Conservation (phyloP, 352 stramenopile species). For the Pilasporangium apinafurcum region DNA sequence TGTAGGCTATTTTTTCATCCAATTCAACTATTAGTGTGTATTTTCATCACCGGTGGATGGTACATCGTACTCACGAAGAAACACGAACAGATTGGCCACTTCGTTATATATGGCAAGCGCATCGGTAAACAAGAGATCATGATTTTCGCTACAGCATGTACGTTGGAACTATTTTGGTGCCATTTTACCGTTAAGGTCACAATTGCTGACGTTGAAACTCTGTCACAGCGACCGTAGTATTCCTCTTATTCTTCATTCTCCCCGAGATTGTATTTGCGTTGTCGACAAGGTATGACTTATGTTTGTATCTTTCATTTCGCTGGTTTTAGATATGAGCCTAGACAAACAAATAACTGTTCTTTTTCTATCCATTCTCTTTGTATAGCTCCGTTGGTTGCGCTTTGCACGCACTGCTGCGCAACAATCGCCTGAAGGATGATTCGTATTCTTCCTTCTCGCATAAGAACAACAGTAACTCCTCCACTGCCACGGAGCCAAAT, state of each 20-base stretch:
- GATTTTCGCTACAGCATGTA: constrained; percentile 54
- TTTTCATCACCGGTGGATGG: constrained; percentile 54
- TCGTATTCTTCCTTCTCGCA: constrained; percentile 16
- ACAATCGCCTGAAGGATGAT: constrained; percentile 69
- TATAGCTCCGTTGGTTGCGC: constrained; percentile 30
- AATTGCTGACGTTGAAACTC: too few relatives aligned
- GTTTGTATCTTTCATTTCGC: too few relatives aligned
- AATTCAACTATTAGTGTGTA: constrained; percentile 58
- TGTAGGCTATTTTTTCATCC: constrained; percentile 63
- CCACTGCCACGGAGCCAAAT: constrained; percentile 14
- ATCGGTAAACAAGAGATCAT: constrained; percentile 60
- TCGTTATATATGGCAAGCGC: constrained; percentile 44
- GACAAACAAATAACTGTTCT: too few relatives aligned
- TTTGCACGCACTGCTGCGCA: constrained; percentile 46
- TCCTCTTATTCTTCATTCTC: constrained; percentile 70
- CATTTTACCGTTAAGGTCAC: too few relatives aligned
- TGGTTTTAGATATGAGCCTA: too few relatives aligned
- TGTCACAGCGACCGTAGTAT: constrained; percentile 58
- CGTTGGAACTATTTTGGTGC: too few relatives aligned
- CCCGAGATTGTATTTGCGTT: constrained; percentile 63
- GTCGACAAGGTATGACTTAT: constrained; percentile 40
- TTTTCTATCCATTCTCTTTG: background rate
- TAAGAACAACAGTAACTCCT: too few relatives aligned
- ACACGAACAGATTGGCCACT: constrained; percentile 44
- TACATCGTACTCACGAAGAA: constrained; percentile 53